phyloP scores from a whole-genome alignment of 108 stramenopile species.

The Aurantiochytrium sp. region DNA sequence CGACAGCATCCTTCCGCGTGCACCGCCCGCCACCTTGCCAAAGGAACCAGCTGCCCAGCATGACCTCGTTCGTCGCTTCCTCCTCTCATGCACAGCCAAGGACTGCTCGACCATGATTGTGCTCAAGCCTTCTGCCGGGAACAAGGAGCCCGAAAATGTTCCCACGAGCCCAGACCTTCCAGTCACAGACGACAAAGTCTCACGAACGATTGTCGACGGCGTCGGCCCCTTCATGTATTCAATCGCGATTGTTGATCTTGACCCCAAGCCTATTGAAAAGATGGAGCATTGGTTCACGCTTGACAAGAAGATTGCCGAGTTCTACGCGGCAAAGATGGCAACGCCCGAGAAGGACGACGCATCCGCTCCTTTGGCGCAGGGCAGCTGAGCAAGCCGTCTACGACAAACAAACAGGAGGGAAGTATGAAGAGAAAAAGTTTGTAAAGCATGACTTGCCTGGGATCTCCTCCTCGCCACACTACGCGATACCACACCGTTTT shows the following conservation, averaged over 20 bases:
- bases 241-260: neutral
- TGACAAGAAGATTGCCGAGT: neutral
- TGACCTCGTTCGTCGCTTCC: neutral
- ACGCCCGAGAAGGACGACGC: no score
- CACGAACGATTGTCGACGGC: neutral
- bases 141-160: neutral
- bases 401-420: no score
- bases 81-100: conserved; percentile 13
- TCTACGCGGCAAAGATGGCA: neutral
- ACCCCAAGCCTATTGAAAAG: conserved; percentile 6
- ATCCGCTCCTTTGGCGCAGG: no score
- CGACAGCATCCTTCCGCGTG: neutral
- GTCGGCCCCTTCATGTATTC: neutral
- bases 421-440: no score
- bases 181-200: neutral
- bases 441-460: no score
- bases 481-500: no score
- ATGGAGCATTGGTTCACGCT: neutral
- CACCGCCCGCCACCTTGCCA: neutral
- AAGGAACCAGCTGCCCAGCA: neutral
- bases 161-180: neutral
- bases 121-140: neutral
- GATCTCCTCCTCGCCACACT: no score
- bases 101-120: conserved; percentile 14
- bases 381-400: no score